Percentiles rank a stretch among this genome's conserved stretches.
phyloP scores from a whole-genome alignment of 192 early-diverging fungal genomes.

The Gamsiella multidivaricata region DNA sequence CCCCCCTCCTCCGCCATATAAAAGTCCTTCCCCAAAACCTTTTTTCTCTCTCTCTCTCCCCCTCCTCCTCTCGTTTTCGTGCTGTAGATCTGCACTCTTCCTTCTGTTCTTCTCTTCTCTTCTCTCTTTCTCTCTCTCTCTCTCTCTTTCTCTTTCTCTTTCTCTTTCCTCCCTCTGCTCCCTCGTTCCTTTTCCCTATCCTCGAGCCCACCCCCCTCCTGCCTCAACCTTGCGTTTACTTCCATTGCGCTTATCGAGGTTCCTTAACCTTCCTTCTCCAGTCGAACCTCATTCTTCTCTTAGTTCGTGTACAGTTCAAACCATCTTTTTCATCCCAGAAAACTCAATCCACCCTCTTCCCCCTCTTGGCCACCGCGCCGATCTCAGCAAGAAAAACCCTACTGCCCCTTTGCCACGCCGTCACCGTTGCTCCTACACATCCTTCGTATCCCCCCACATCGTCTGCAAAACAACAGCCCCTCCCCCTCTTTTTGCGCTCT shows the following conservation, averaged over 20 bases:
- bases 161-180: neutral
- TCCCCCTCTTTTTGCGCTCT: too few species aligned
- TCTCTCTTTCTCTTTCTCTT: neutral
- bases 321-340: slow-evolving; percentile 14
- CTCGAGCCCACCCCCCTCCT: neutral
- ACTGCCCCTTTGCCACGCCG: too few species aligned
- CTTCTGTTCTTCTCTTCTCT: neutral
- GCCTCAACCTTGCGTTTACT: too few species aligned
- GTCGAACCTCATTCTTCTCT: slow-evolving; percentile 24
- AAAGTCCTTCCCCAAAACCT: slow-evolving; percentile 9
- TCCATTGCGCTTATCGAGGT: too few species aligned
- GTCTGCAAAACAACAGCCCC: too few species aligned
- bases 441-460: too few species aligned
- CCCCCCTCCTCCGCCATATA: slow-evolving; percentile 5
- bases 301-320: slow-evolving; percentile 11
- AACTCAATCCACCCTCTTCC: slow-evolving; percentile 2
- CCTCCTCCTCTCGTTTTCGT: neutral
- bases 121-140: neutral
- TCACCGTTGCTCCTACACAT: too few species aligned
- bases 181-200: too few species aligned
- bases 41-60: neutral
- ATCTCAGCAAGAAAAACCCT: neutral
- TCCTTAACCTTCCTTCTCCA: neutral
- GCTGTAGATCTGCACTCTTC: neutral
- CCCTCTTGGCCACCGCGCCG: neutral